These are phyloP conservation scores for Eimeria falciformis DNA, from an alignment of 169 alveolate species.

Conservation along the genomic window DNA sequence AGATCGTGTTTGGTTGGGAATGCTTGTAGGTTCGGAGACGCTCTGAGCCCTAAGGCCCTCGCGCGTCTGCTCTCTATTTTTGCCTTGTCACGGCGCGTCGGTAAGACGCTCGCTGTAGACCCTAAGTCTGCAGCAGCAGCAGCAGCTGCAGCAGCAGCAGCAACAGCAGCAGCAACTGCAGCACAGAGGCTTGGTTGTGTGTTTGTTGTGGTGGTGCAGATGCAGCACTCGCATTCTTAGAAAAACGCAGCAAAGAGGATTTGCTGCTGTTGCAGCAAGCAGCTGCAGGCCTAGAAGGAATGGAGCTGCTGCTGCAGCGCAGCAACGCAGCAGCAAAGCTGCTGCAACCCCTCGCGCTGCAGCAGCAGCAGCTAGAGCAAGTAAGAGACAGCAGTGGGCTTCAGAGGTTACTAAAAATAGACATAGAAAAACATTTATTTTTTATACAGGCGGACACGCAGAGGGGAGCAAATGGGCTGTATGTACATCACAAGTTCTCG, in stretches of 20 bases:
- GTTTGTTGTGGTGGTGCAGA: constrained; percentile 27
- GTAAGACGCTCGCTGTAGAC: not conserved
- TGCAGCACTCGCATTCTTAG: constrained; percentile 44
- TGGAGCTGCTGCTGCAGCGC: constrained; percentile 53
- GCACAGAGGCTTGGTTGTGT: not conserved
- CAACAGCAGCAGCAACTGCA: too few species aligned
- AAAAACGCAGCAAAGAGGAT: constrained; percentile 36
- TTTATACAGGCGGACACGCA: too few species aligned
- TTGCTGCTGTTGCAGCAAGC: constrained; percentile 14
- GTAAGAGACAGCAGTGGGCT: not conserved
- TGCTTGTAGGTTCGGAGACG: constrained; percentile 9
- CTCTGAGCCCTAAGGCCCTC: not conserved
- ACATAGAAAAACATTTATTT: too few species aligned
- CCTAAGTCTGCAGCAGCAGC: not conserved
- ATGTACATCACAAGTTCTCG: too few species aligned
- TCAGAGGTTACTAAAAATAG: too few species aligned
- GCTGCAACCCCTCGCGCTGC: constrained; percentile 52
- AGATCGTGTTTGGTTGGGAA: too few species aligned
- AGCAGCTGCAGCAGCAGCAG: too few species aligned
- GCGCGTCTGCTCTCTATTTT: constrained; percentile 53
- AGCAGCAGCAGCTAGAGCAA: constrained; percentile 57
- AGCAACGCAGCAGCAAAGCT: constrained; percentile 35
- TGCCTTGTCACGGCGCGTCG: constrained; percentile 48
- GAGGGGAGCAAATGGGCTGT: too few species aligned
- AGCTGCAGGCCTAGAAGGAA: constrained; percentile 17